Evolutionary conservation across 1,284 basidiomycete species (phyloP).

Genomic region (Ganoderma lucidum): DNA sequence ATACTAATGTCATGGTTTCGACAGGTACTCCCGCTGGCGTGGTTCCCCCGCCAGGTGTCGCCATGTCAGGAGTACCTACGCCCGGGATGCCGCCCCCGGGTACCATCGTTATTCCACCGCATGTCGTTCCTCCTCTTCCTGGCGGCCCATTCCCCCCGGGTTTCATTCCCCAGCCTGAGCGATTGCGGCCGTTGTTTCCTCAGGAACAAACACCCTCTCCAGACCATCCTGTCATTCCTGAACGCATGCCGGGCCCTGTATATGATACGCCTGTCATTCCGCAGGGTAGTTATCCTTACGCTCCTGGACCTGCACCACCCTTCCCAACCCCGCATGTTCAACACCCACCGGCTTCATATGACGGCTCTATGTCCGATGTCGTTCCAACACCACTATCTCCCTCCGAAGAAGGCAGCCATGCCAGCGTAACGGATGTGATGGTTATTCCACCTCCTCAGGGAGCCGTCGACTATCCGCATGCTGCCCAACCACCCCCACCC

Average conservation of each 20-base stretch:
- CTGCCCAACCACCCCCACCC: neutral
- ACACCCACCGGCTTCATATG: neutral
- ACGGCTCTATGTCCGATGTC: neutral
- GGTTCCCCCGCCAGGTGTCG: constrained; percentile 5
- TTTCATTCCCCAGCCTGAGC: constrained; percentile 10
- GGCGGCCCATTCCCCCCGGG: constrained; percentile 12
- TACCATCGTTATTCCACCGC: constrained; percentile 33
- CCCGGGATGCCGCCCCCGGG: constrained; percentile 18
- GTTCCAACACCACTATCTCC: constrained; percentile 11
- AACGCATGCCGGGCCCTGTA: neutral
- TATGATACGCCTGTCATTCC: constrained; percentile 31
- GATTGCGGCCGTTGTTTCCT: constrained; percentile 15
- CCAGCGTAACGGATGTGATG: neutral
- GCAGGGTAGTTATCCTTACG: constrained; percentile 10
- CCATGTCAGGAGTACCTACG: constrained; percentile 2
- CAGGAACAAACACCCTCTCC: constrained; percentile 20
- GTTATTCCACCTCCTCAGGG: constrained; percentile 12
- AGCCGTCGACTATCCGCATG: constrained; percentile 11
- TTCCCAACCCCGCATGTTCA: constrained; percentile 7
- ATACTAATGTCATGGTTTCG: neutral
- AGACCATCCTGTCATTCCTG: constrained; percentile 37
- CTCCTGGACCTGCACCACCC: constrained; percentile 1
- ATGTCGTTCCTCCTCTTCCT: constrained; percentile 32
- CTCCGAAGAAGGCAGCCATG: neutral
- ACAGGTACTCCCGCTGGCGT: neutral